phyloP scores from a whole-genome alignment of 352 stramenopile genomes.

The Phytophthora tubulina region DNA sequence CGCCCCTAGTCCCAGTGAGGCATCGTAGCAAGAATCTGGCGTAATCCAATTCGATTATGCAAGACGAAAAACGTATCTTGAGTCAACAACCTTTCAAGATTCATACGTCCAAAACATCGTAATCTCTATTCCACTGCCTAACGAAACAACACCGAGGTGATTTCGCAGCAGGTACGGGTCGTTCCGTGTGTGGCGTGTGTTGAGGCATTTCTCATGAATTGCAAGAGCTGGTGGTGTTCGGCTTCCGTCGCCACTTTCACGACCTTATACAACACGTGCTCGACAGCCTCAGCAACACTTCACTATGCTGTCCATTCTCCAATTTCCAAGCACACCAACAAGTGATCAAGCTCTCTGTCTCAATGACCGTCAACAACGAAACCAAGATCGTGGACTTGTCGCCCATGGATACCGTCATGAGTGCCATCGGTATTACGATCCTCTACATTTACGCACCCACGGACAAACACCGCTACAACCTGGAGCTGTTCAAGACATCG shows the following conservation, averaged over 20 bases:
- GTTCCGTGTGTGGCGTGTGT: too few relatives aligned
- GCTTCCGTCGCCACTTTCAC: too few relatives aligned
- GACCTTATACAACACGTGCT: too few relatives aligned
- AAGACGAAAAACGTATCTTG: conserved; percentile 7
- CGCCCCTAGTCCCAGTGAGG: too few relatives aligned
- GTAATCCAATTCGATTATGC: background rate
- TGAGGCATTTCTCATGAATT: too few relatives aligned
- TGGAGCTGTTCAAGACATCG: background rate
- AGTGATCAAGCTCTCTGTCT: background rate
- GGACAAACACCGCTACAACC: conserved; percentile 2
- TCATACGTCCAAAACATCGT: background rate
- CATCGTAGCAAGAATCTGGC: too few relatives aligned
- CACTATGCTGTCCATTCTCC: background rate
- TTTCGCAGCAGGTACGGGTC: too few relatives aligned
- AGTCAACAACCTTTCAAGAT: too few relatives aligned
- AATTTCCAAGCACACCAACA: background rate
- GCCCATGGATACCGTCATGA: conserved; percentile 13
- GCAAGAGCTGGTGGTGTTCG: too few relatives aligned
- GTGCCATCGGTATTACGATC: conserved; percentile 1
- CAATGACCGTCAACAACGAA: conserved; percentile 2
- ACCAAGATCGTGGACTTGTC: conserved; percentile 9
- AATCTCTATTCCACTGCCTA: background rate
- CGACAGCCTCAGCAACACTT: too few relatives aligned
- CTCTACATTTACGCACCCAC: conserved; percentile 7
- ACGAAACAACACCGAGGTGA: too few relatives aligned